Percentiles rank a stretch among this genome's conserved stretches.
These are phyloP conservation scores for Nephelium lappaceum DNA, from an alignment of 345 rosid species.

Conservation along the genomic window DNA sequence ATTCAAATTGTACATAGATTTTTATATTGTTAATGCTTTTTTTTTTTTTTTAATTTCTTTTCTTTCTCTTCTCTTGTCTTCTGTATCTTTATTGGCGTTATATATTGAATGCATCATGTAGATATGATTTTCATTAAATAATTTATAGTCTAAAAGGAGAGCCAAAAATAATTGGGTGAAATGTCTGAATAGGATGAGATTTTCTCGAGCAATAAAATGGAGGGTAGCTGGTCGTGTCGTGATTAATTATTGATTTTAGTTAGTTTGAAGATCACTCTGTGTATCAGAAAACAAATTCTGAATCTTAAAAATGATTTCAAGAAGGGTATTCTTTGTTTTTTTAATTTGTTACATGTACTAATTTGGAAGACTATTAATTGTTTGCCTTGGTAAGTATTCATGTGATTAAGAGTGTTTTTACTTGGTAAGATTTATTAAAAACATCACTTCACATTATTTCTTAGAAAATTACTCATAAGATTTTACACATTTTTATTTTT, in stretches of 20 bases:
- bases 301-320: not conserved
- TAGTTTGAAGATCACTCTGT: too few relatives aligned
- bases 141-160: not conserved
- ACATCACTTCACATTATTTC: not conserved
- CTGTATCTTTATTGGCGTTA: not conserved
- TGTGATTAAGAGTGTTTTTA: not conserved
- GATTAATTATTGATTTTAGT: too few relatives aligned
- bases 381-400: not conserved
- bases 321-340: too few relatives aligned
- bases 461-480: too few relatives aligned
- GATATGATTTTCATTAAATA: not conserved
- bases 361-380: too few relatives aligned
- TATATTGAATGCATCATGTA: not conserved
- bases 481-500: too few relatives aligned
- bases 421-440: not conserved
- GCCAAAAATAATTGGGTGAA: not conserved
- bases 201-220: not conserved
- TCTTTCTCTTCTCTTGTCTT: not conserved
- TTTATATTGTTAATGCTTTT: not conserved
- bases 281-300: not conserved
- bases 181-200: not conserved
- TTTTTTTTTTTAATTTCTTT: not conserved
- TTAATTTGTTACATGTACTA: not conserved
- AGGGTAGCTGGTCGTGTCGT: not conserved
- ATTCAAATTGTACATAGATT: not conserved